Conservation (phyloP, 2,329 filamentous ascomycete species). For the Alternaria postmessia region DNA sequence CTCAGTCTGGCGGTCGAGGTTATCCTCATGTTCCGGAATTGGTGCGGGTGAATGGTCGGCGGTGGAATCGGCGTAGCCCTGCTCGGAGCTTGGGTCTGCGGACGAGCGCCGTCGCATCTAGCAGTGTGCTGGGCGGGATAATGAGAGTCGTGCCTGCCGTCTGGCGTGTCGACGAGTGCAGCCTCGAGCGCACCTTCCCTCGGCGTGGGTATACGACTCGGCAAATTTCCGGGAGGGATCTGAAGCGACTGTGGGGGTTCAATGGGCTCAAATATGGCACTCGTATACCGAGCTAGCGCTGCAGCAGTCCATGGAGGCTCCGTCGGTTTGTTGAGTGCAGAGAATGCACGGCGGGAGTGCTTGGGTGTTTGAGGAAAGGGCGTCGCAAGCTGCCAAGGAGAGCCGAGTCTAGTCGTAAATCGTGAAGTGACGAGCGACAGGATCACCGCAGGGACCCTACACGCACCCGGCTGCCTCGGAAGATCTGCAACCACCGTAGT, state of each 20-base stretch:
- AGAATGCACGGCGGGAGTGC: constrained; percentile 12
- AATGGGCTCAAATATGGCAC: neutral
- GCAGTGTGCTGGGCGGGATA: constrained; percentile 6
- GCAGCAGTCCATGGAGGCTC: constrained; percentile 4
- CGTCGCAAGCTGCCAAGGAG: constrained; percentile 35
- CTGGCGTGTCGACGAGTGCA: neutral
- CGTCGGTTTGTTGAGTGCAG: constrained; percentile 9
- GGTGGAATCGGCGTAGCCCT: constrained; percentile 16
- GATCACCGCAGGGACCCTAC: constrained; percentile 14
- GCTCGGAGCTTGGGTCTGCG: constrained; percentile 13
- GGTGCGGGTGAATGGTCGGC: constrained; percentile 13
- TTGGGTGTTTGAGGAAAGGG: constrained; percentile 20
- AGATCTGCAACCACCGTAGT: constrained; percentile 5
- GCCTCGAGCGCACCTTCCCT: constrained; percentile 10
- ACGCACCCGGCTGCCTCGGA: constrained; percentile 9
- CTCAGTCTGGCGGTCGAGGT: constrained; percentile 15
- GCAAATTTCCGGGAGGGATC: constrained; percentile 3
- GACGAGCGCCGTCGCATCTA: constrained; percentile 19
- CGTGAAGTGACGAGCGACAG: constrained; percentile 24
- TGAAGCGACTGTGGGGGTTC: constrained; percentile 16
- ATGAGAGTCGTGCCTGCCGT: constrained; percentile 10
- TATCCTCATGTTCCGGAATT: constrained; percentile 25
- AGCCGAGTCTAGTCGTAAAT: constrained; percentile 19
- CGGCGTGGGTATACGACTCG: neutral
- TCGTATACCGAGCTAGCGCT: neutral